Base-by-base conservation (phyloP, 108 stramenopile genomes). In the Skeletonema costatum region DNA sequence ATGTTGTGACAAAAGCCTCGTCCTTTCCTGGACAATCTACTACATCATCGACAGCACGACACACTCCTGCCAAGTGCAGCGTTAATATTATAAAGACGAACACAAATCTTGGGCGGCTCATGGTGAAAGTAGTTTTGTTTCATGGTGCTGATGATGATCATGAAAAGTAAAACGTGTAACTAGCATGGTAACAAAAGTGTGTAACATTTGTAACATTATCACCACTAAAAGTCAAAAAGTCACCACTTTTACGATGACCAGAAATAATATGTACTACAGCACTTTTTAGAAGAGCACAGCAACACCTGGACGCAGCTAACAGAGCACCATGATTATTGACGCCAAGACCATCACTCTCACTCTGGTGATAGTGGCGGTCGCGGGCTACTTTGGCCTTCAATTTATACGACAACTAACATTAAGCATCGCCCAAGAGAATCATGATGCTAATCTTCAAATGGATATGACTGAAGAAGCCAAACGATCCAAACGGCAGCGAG, bases 381-480 rank as follows among this genome's bases (percentile, higher is more conserved):
- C 75, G 4, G 63, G 50, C n/a, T 79, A 82, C 56, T 75, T 75
- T 42, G 93, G 89, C 42, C 76, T 95, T 14, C 67, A 82, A 44
- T 65, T 90, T 0, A 85, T 95, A 30, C 84, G 93, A 64, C 75
- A 78, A 13, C 91, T 95, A 66, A 91, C 93, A 2, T 67, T 95
- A 14, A 75, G 85, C 59, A 95, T 95, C 71, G 93, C 93, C 11
- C 87, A 88, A 78, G 90, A 95, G 80, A 92, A 92, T 71, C 91
- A 92, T 46, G 91, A 91, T 71, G 93, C 91, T 5, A 84, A 91
- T 19, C 68, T 75, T 1, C 90, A 88, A 4, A 81, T 87, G 73
- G 91, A 95, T 64, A 85, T 85, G 77, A 65, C 68, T 3, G 89
- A 88, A 51, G 90, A 95, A 71, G 78, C 87, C 48, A 75, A 82